phyloP scores from a whole-genome alignment of 2,329 filamentous ascomycete genomes.

The Monilinia laxa region DNA sequence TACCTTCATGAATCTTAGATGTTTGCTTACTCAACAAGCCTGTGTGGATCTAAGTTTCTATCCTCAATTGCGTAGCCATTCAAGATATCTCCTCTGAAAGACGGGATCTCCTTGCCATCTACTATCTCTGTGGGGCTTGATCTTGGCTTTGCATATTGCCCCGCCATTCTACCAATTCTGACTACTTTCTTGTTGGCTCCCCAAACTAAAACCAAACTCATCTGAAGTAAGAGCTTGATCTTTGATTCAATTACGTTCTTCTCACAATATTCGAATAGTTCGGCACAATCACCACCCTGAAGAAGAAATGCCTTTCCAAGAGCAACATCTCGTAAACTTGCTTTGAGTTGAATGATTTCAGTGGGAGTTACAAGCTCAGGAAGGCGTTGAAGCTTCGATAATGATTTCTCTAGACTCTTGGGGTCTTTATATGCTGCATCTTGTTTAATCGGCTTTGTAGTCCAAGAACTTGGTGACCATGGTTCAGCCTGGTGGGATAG shows the following conservation, averaged over 20 bases:
- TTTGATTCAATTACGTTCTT: conserved; percentile 89
- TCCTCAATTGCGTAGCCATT: conserved; percentile 82
- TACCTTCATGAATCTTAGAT: background rate
- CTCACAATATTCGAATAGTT: conserved; percentile 95
- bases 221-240: conserved; percentile 93
- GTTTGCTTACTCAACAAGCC: conserved; percentile 65
- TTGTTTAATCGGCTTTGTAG: conserved; percentile 76
- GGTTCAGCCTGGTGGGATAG: conserved; percentile 14
- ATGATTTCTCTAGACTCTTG: conserved; percentile 57
- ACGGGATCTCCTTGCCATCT: conserved; percentile 77
- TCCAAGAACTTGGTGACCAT: conserved; percentile 70
- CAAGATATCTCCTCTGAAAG: conserved; percentile 92
- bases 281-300: conserved; percentile 95
- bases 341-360: conserved; percentile 78
- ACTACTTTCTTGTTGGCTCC: conserved; percentile 79
- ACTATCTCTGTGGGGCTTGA: conserved; percentile 84
- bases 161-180: conserved; percentile 91
- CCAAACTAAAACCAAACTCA: conserved; percentile 95
- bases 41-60: conserved; percentile 74
- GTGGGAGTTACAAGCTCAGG: conserved; percentile 77
- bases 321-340: conserved; percentile 79
- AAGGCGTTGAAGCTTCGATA: conserved; percentile 63
- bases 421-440: conserved; percentile 67
- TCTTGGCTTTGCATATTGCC: conserved; percentile 94
- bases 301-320: conserved; percentile 88